These are phyloP conservation scores for Oryza brachyantha DNA, from an alignment of 176 grass and related monocot genomes.

Conservation along the genomic window DNA sequence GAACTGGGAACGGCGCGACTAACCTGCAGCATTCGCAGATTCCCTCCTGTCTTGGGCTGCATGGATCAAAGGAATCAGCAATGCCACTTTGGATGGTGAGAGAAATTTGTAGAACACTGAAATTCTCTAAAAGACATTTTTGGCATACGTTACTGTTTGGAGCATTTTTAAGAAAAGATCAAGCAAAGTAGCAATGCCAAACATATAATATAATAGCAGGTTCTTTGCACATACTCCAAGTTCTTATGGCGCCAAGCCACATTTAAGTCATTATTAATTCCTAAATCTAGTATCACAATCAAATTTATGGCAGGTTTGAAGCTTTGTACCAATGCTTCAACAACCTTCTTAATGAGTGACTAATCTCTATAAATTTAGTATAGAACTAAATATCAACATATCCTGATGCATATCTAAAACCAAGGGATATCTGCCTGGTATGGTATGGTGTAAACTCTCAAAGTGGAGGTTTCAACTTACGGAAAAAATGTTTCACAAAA, in stretches of 20 bases:
- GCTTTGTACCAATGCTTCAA: no score
- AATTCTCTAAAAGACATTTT: no score
- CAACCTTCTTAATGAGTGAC: not conserved
- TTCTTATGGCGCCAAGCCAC: no score
- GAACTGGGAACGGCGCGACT: no score
- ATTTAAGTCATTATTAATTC: not conserved
- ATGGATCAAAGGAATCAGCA: conserved; percentile 10
- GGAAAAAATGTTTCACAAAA: not conserved
- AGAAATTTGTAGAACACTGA: no score
- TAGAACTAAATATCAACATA: not conserved
- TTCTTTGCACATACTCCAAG: no score
- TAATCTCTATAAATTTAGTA: not conserved
- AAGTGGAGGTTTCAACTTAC: not conserved
- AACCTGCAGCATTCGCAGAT: not conserved
- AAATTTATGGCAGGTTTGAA: no score
- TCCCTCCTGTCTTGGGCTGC: conserved; percentile 21
- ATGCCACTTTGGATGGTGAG: no score
- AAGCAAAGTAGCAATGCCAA: not conserved
- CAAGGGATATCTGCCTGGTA: not conserved
- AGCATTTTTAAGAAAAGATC: not conserved
- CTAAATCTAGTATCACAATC: not conserved
- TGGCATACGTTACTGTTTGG: not conserved
- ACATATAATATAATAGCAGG: not conserved
- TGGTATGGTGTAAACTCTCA: no score
- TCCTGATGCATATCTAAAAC: conserved; percentile 4